Evolutionary conservation across 176 grass and related monocot species (phyloP), one percentile per base, ranked within the genome.

Genomic region (Guadua angustifolia): DNA sequence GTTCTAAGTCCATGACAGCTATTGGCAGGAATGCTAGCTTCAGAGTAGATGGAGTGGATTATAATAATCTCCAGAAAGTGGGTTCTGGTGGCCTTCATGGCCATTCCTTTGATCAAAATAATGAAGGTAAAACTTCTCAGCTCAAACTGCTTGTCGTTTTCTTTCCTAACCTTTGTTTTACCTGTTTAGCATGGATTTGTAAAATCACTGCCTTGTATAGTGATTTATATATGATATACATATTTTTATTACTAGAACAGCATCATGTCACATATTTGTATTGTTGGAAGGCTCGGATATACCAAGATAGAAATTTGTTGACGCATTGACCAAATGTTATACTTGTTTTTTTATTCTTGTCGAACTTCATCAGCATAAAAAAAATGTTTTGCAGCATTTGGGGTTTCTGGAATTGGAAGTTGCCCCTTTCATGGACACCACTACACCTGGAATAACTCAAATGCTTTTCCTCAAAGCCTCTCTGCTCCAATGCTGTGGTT

Each of bases 401-500:
- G 82, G 16, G 49, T 60, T 81, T 38, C 82, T 69, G 70, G 79
- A 83, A 83, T 90, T 88, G 85, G 87, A 90, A 94, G 88, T 82
- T 86, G 79, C 45, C 85, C 87, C 13, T 65, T 88, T 79, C 79
- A 88, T 64, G 79, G 87, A 38, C 85, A 86, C 21, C 82, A 86
- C 74, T 85, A 90, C 58, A 64, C 33, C 61, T 94, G 88, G 90
- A 88, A 66, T 73, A 87, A 78, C 69, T 56, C 82, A 85, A 90
- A 90, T 81, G 69, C 35, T 75, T 89, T 88, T 82, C 85, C 86
- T 63, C 85, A 90, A 73, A 84, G 80, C 11, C 79, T 87, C 25
- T 68, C 79, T 68, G 76, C 79, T 75, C 79, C 93, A 63, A 77
- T 92, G 74, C 14, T 88, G 62, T 94, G 90, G 93, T 42, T 85